A percentile compares a stretch with the other conserved stretches of the same genome.
Evolutionary conservation across 73 alveolate species (phyloP).

Genomic region (Stentor coeruleus): DNA sequence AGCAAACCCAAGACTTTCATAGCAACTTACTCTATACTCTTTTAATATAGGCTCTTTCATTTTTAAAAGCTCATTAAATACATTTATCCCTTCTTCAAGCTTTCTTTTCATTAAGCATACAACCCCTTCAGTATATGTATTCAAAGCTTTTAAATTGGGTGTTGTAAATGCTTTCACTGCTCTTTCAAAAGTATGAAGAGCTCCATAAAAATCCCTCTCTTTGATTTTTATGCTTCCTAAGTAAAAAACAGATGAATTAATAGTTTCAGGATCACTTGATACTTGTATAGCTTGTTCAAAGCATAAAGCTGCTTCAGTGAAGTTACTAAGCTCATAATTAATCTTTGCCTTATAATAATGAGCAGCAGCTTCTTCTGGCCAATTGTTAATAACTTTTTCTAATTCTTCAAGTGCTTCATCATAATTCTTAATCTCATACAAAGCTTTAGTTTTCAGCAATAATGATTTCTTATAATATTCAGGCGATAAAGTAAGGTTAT

Average conservation of each 20-base stretch:
- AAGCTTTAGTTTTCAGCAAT: background rate
- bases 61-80: constrained; percentile 17
- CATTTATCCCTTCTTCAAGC: constrained; percentile 22
- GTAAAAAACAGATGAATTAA: background rate
- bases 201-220: constrained; percentile 22
- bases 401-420: constrained; percentile 1
- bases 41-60: background rate
- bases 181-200: constrained; percentile 13
- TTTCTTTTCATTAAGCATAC: constrained; percentile 33
- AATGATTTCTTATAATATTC: background rate
- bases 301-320: constrained; percentile 10
- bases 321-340: background rate
- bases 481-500: too few relatives aligned
- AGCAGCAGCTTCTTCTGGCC: constrained; percentile 4
- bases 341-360: background rate
- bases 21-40: background rate
- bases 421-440: background rate
- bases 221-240: constrained; percentile 20
- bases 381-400: background rate
- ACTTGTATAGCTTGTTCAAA: constrained; percentile 16
- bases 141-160: background rate
- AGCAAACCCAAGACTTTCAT: constrained; percentile 17
- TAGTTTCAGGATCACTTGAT: background rate
- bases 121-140: constrained; percentile 5
- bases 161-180: background rate